Percentiles rank a stretch among this genome's conserved stretches.
Evolutionary conservation across 1,284 basidiomycete species (phyloP).

Genomic region (Tylopilus orsonianus): DNA sequence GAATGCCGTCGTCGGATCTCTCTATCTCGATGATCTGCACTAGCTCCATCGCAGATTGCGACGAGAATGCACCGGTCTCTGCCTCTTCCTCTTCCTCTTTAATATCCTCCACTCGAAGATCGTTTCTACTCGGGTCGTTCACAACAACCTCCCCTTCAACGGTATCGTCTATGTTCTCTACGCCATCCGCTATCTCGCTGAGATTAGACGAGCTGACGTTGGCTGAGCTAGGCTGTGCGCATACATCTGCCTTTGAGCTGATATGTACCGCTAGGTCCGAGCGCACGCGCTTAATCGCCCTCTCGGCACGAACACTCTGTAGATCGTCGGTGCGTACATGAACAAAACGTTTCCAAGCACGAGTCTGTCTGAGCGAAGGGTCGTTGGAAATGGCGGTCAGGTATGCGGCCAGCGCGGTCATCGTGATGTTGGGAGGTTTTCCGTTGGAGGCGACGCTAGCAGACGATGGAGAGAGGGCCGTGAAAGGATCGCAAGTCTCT

Average conservation of each 20-base stretch:
- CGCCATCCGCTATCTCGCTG: conserved; percentile 30
- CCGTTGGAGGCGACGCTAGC: conserved; percentile 24
- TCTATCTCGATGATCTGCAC: conserved; percentile 23
- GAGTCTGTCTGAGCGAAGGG: conserved; percentile 56
- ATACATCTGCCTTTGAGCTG: conserved; percentile 32
- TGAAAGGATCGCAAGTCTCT: conserved; percentile 63
- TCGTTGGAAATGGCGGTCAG: conserved; percentile 77
- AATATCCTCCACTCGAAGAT: conserved; percentile 29
- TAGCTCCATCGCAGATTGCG: conserved; percentile 19
- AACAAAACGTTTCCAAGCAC: conserved; percentile 84
- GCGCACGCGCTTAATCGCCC: conserved; percentile 83
- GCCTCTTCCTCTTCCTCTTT: conserved; percentile 36
- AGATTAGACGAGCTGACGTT: conserved; percentile 30
- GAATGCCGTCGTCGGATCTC: conserved; percentile 26
- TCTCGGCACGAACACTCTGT: conserved; percentile 81
- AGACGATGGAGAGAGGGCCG: conserved; percentile 38
- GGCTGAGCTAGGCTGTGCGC: conserved; percentile 21
- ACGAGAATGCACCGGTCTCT: conserved; percentile 11
- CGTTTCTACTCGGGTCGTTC: conserved; percentile 16
- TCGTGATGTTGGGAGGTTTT: conserved; percentile 41
- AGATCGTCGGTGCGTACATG: conserved; percentile 82
- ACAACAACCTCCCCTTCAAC: conserved; percentile 24
- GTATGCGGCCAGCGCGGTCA: conserved; percentile 75
- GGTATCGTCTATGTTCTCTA: conserved; percentile 33
- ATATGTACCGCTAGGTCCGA: conserved; percentile 79